Evolutionary conservation across 352 stramenopile genomes (phyloP).

Genomic region (Thraustotheca clavata): DNA sequence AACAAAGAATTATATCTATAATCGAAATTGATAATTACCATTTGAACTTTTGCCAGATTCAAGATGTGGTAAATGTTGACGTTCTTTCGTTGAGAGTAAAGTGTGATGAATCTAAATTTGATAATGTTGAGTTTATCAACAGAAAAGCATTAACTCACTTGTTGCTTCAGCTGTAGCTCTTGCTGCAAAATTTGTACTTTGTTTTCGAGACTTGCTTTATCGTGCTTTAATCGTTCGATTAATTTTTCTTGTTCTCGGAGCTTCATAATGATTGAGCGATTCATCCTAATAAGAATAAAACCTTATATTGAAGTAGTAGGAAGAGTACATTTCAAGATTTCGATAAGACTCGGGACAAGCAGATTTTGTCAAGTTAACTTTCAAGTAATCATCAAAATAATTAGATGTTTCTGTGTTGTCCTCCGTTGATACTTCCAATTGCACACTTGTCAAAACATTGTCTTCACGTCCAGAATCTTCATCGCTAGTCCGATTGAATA

Average conservation of each 20-base stretch:
- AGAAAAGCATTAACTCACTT: conserved; percentile 22
- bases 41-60: neutral
- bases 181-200: conserved; percentile 34
- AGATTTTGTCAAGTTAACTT: neutral
- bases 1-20: neutral
- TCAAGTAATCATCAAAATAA: neutral
- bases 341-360: neutral
- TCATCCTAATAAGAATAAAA: neutral
- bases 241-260: conserved; percentile 48
- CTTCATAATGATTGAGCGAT: conserved; percentile 23
- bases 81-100: neutral
- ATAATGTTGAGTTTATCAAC: neutral
- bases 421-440: too few relatives aligned
- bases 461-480: too few relatives aligned
- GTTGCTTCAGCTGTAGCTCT: conserved; percentile 42
- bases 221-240: conserved; percentile 32
- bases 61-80: conserved; percentile 13
- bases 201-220: conserved; percentile 40
- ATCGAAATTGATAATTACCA: neutral
- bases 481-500: too few relatives aligned
- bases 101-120: conserved; percentile 7
- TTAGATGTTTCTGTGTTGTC: too few relatives aligned
- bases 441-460: too few relatives aligned
- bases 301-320: neutral
- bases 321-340: conserved; percentile 5